Conservation (phyloP, 2,329 filamentous ascomycete genomes). For the Alternaria sp. region DNA sequence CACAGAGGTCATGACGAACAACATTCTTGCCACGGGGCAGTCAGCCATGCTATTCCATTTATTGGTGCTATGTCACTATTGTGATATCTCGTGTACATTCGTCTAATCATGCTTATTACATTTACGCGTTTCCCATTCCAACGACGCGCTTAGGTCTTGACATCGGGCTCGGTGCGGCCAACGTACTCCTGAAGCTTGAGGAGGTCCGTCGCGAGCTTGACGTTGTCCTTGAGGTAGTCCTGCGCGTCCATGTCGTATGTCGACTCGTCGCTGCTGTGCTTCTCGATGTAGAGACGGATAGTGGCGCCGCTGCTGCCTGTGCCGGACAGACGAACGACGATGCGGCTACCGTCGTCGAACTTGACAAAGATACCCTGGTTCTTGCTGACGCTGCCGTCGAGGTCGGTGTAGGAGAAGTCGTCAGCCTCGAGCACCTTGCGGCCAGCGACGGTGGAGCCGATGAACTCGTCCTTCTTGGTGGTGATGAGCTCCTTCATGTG, state of each 20-base stretch:
- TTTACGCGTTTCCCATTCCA: not conserved
- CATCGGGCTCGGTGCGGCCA: constrained; percentile 90
- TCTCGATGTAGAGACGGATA: constrained; percentile 96
- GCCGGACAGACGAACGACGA: constrained; percentile 92
- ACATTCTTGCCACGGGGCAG: not conserved
- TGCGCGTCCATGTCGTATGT: constrained; percentile 85
- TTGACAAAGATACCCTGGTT: constrained; percentile 96
- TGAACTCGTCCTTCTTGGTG: constrained; percentile 71
- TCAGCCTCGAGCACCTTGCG: constrained; percentile 88
- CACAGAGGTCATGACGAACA: constrained; percentile 8
- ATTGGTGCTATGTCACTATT: not conserved
- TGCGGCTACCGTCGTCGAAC: constrained; percentile 92
- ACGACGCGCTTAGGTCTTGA: constrained; percentile 75
- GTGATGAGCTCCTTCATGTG: constrained; percentile 80
- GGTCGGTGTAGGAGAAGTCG: constrained; percentile 97
- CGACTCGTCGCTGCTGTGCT: constrained; percentile 81
- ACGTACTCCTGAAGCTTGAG: constrained; percentile 94
- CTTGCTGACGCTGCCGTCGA: constrained; percentile 94
- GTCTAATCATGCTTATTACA: constrained; percentile 8
- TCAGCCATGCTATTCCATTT: not conserved
- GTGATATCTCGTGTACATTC: not conserved
- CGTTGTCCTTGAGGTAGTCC: constrained; percentile 90
- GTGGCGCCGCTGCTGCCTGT: constrained; percentile 95
- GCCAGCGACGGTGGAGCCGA: constrained; percentile 81
- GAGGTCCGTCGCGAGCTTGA: constrained; percentile 81